Base-by-base conservation (phyloP, 371 early-diverging fungal genomes). In the Gilbertella persicaria region DNA sequence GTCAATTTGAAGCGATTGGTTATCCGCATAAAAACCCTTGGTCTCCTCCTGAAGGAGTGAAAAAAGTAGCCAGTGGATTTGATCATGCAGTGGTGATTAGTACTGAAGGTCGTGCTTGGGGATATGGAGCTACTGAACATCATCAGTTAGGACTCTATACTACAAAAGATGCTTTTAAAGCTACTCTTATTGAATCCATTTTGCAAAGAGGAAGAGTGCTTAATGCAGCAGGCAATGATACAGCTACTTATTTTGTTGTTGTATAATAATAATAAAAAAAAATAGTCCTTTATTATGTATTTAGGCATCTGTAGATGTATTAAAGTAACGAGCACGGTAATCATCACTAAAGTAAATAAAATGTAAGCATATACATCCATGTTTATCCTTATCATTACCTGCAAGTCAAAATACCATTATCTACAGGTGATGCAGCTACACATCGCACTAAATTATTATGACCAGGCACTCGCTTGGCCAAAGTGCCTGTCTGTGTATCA, bases 31-130 rank as follows among this genome's bases (percentile, higher is more conserved):
- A 40, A 13, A 69, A 86, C 39, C 55, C 66, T 4, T 65, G 55
- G 17, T 2, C 3, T 2, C 51, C 81, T 4, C 59, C 71, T 1
- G 49, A 64, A 14, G 64, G 91, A n/a, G 66, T 68, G 6, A 33
- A 50, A 14, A 62, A 78, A n/a, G 80, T 99, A 45, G 71, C 69
- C 26, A 80, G 88, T 41, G 99, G 99, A 12, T 71, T 82, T 41
- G 93, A 96, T 69, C 97, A 97, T 69, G 72, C 90, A 8, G 56
- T 94, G 10, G 92, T 92, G 4, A 44, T 93, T 10, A 73, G 84
- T 3, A 48, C 47, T 4, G 2, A 42, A 23, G 52, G 52, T 10
- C 1, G 9, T 23, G 30, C 20, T n/a, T 51, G 17, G 28, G 52
- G 52, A 5, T 51, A 33, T 43, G 52, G 52, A 8, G 12, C 20